These are phyloP conservation scores for Aquilaria agallochum DNA, from an alignment of 441 rosid species.

Conservation along the genomic window DNA sequence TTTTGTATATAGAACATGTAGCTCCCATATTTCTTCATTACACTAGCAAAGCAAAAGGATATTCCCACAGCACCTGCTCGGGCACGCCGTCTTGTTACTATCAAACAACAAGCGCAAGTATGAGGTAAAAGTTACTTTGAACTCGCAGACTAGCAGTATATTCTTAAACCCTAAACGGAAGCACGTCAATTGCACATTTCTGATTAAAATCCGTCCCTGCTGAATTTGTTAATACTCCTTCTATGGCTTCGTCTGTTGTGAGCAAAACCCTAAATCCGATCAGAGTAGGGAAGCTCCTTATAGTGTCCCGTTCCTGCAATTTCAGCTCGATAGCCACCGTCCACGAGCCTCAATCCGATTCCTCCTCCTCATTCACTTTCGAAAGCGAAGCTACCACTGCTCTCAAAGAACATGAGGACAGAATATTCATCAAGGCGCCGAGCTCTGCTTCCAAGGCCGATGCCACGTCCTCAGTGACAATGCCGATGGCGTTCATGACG, in stretches of 20 bases:
- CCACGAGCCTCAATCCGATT: constrained; percentile 33
- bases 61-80: too few relatives aligned
- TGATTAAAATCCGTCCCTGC: too few relatives aligned
- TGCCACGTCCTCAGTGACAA: constrained; percentile 46
- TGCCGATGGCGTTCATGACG: constrained; percentile 92
- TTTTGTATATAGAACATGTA: too few relatives aligned
- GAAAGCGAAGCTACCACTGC: constrained; percentile 7
- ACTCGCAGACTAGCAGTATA: too few relatives aligned
- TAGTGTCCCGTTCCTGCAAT: constrained; percentile 26
- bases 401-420: constrained; percentile 25
- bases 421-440: constrained; percentile 38
- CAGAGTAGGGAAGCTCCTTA: constrained; percentile 17
- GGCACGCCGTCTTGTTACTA: too few relatives aligned
- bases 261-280: constrained; percentile 35
- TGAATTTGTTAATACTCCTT: neutral
- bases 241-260: constrained; percentile 50
- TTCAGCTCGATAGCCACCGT: constrained; percentile 29
- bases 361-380: constrained; percentile 53
- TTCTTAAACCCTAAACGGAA: too few relatives aligned
- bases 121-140: too few relatives aligned
- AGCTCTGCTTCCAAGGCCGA: constrained; percentile 28
- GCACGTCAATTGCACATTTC: too few relatives aligned
- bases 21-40: too few relatives aligned
- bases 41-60: too few relatives aligned
- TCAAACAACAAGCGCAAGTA: too few relatives aligned